A percentile compares a stretch with the other conserved stretches of the same genome.
These are phyloP conservation scores for Bipolaris victoriae DNA, from an alignment of 2,329 filamentous ascomycete genomes.

Conservation along the genomic window DNA sequence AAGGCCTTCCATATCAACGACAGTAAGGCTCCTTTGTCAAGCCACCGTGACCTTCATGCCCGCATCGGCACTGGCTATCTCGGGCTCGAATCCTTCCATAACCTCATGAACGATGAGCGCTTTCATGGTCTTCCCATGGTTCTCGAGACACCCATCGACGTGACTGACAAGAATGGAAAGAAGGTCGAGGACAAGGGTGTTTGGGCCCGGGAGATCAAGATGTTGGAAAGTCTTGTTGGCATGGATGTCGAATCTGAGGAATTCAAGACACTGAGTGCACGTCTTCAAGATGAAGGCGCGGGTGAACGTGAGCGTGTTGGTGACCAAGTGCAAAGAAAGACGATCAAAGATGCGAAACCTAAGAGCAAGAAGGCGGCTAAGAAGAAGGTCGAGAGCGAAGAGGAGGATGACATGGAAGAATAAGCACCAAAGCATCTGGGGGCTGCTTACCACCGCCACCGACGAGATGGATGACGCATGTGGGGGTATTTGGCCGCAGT, in stretches of 20 bases:
- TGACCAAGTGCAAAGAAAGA: conserved; percentile 65
- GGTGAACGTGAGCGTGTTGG: conserved; percentile 76
- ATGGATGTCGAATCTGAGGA: conserved; percentile 78
- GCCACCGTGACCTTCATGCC: conserved; percentile 86
- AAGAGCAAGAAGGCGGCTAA: conserved; percentile 23
- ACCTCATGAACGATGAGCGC: conserved; percentile 79
- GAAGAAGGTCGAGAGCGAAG: conserved; percentile 30
- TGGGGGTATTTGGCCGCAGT: background rate
- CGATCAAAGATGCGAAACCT: conserved; percentile 25
- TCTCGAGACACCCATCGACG: conserved; percentile 92
- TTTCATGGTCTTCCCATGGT: conserved; percentile 87
- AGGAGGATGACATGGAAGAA: conserved; percentile 26
- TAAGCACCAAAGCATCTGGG: conserved; percentile 2
- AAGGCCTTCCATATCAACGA: conserved; percentile 92
- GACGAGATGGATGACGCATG: conserved; percentile 1
- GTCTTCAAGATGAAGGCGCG: conserved; percentile 70
- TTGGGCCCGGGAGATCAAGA: conserved; percentile 94
- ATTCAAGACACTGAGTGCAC: conserved; percentile 69
- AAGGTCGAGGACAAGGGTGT: conserved; percentile 77
- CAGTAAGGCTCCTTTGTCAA: conserved; percentile 85
- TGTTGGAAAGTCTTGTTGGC: conserved; percentile 85
- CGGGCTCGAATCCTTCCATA: conserved; percentile 88
- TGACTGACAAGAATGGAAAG: conserved; percentile 66
- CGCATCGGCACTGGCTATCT: conserved; percentile 97
- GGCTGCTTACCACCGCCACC: conserved; percentile 1